Conservation (phyloP, 306 rosid species). For the Sicyos edulis region DNA sequence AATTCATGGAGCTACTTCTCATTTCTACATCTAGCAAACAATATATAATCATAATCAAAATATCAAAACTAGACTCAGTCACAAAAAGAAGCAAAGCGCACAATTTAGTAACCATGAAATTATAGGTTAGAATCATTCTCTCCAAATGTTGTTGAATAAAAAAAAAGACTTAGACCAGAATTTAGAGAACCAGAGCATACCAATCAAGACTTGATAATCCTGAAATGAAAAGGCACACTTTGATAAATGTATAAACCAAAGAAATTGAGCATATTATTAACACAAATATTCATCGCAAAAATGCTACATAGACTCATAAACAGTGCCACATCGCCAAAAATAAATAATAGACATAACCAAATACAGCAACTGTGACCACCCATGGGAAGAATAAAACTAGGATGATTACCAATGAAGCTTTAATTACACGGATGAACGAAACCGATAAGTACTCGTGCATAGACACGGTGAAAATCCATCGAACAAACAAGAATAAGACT, state of each 20-base stretch:
- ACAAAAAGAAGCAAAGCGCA: too few species aligned
- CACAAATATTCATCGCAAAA: neutral
- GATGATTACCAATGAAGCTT: slow-evolving; percentile 7
- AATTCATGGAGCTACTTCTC: too few species aligned
- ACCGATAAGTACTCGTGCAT: neutral
- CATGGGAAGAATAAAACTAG: slow-evolving; percentile 11
- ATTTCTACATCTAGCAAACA: too few species aligned
- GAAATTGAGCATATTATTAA: neutral
- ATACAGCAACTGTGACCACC: neutral
- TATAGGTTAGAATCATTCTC: too few species aligned
- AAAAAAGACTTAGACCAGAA: too few species aligned
- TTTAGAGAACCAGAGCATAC: too few species aligned
- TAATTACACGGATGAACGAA: slow-evolving; percentile 19
- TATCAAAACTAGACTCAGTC: too few species aligned
- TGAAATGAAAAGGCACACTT: neutral
- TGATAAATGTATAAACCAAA: neutral
- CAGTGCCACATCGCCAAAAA: neutral
- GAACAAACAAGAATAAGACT: slow-evolving; percentile 32
- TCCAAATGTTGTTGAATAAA: too few species aligned
- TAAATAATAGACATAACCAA: slow-evolving; percentile 16
- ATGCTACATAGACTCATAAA: neutral
- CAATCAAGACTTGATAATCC: neutral
- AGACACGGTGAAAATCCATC: slow-evolving; percentile 17
- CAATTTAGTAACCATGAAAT: too few species aligned
- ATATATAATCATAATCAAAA: too few species aligned